Base-by-base conservation (phyloP, 306 rosid genomes). In the Purshia tridentata region DNA sequence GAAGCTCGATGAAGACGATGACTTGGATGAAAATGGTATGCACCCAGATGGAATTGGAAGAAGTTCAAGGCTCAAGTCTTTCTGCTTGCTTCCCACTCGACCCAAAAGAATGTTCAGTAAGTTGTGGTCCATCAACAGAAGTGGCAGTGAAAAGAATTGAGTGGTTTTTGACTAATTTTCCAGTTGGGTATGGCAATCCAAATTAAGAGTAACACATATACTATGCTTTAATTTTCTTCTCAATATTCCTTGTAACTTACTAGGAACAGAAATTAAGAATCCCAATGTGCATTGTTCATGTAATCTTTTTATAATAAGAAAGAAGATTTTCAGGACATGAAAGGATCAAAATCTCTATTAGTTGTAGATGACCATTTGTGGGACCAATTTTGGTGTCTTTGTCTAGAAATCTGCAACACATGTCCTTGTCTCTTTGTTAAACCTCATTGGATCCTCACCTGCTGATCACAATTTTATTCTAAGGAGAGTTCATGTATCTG, bases 1-100 rank as follows among this genome's bases (percentile, higher is more conserved):
- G 99, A 95, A 92, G 83, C 91, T 95, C 42, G 96, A 91, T 44
- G 99, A 95, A 77, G 93, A 91, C 16, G 97, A 91, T 70, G 91
- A 82, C 6, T 77, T 89, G 35, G 89, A 83, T 39, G 95, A 84
- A 67, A 84, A 84, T 46, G 85, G 76, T 14, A 76, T 84, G 42
- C 42, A 78, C 72, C 67, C 80, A 4, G 86, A 82, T 78, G 95
- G 80, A 59, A 85, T 89, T 50, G 89, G 76, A 35, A 86, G 91
- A 65, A 80, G 75, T 45, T 81, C 86, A 22, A 89, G 71, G 90
- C 81, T 90, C 49, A 95, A 88, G 77, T 60, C 80, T 62, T 22
- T 90, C 3, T 90, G 97, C 68, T 84, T 90, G 46, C 82, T 92
- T 73, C 99, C 99, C 6, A 70, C 87, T 19, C 87, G 85, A 77